Evolutionary conservation across 2,329 filamentous ascomycete species (phyloP).

Genomic region (Ophiocordyceps camponoti-floridani): DNA sequence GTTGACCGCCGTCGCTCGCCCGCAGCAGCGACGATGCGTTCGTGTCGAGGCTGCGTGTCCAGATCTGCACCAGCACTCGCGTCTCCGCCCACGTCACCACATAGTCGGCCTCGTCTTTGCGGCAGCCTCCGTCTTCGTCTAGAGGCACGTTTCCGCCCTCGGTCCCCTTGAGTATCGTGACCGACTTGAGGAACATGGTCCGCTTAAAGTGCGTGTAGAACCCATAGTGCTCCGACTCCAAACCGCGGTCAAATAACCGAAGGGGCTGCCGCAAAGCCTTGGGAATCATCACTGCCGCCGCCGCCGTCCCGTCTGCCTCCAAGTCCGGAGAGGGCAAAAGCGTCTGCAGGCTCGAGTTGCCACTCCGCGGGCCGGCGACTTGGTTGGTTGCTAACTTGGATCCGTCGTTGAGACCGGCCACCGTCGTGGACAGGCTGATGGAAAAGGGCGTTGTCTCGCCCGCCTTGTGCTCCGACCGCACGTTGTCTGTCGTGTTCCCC

Average conservation of each 20-base stretch:
- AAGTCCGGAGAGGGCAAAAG: slow-evolving; percentile 46
- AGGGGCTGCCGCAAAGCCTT: slow-evolving; percentile 58
- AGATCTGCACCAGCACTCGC: slow-evolving; percentile 46
- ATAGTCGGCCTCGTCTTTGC: slow-evolving; percentile 32
- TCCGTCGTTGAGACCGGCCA: slow-evolving; percentile 14
- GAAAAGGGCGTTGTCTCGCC: slow-evolving; percentile 84
- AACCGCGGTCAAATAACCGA: slow-evolving; percentile 67
- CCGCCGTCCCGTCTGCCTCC: slow-evolving; percentile 52
- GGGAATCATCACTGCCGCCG: slow-evolving; percentile 54
- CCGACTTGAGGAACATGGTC: slow-evolving; percentile 60
- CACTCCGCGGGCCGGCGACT: slow-evolving; percentile 4
- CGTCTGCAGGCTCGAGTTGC: slow-evolving; percentile 12
- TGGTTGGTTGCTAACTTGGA: slow-evolving; percentile 8
- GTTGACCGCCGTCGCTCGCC: slow-evolving; percentile 13
- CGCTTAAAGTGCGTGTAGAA: slow-evolving; percentile 90
- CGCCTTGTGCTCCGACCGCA: slow-evolving; percentile 47
- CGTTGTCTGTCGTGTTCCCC: slow-evolving; percentile 68
- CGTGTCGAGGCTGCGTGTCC: slow-evolving; percentile 32
- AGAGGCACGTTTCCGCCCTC: slow-evolving; percentile 21
- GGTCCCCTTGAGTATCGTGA: slow-evolving; percentile 26
- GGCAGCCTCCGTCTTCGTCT: slow-evolving; percentile 37
- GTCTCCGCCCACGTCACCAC: slow-evolving; percentile 42
- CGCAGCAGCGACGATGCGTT: slow-evolving; percentile 21
- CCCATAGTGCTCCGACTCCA: slow-evolving; percentile 71
- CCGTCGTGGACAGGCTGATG: slow-evolving; percentile 48